Evolutionary conservation across 257 asterid species (phyloP), one percentile per base, ranked within the genome.

Genomic region (Capsicum pubescens): DNA sequence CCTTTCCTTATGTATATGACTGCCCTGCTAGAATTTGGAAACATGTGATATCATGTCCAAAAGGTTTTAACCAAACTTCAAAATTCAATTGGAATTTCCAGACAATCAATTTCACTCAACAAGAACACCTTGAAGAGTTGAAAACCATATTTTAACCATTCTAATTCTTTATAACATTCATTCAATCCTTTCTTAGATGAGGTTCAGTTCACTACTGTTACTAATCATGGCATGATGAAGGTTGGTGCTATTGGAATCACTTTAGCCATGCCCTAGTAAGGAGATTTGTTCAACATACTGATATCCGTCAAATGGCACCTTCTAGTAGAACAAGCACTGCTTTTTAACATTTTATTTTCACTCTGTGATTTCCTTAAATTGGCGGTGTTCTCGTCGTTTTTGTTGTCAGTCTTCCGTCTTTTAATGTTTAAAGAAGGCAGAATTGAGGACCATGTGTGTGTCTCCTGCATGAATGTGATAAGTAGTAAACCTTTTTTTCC

Each of bases 1-100:
- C 46, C 80, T 72, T 72, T 72, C 59, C 48, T 48, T 72, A 48
- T 74, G 39, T 50, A 13, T 19, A 21, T 50, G 61, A 50, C 80
- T 50, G 44, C 60, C 12, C 61, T 74, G 44, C 61, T 21, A 19
- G 61, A 74, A 74, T 21, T 50, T 21, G 21, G 55, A n/a, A 42
- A 70, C 78, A 70, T 70, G 32, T 42, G 78, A 7, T 44, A 16
- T 70, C 56, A 70, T 70, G 56, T 44, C 32, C 78, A 70, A 16
- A 42, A 16, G 78, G 32, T 42, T 52, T 69, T 14, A 46, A 50
- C 57, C 80, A 74, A 21, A 48, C 80, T 21, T 74, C 8, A 10
- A 21, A 74, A 74, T 74, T 50, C 60, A 50, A 10, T 72, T 48
- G 60, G 80, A 19, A 74, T 74, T 46, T 71, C 44, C 42, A 74